phyloP scores from a whole-genome alignment of 2,329 filamentous ascomycete species.

The Penicillium sp. region DNA sequence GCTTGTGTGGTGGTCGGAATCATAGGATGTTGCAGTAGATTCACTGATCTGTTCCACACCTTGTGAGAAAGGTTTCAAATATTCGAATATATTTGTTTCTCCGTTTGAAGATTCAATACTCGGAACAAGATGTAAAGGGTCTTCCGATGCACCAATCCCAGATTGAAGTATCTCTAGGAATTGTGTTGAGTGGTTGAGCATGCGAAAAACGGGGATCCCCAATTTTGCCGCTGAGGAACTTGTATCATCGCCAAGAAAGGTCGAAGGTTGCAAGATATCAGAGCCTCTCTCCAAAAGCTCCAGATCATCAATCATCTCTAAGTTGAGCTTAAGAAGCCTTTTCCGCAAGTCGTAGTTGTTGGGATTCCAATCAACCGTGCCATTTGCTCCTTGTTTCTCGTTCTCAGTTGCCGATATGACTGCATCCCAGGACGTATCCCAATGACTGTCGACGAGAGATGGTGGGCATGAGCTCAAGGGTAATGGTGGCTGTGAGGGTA shows the following conservation, averaged over 20 bases:
- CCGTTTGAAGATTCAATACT: background rate
- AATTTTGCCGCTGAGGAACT: conserved; percentile 4
- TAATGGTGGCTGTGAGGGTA: background rate
- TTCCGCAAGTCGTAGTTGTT: background rate
- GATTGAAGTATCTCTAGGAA: conserved; percentile 14
- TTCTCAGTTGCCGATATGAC: background rate
- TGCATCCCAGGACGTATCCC: background rate
- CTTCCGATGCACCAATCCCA: background rate
- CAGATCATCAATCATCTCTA: conserved; percentile 17
- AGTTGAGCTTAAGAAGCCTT: conserved; percentile 9
- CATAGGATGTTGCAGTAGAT: conserved; percentile 7
- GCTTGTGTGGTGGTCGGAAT: conserved; percentile 11
- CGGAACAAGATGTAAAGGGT: background rate
- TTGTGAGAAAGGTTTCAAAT: background rate
- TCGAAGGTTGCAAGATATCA: background rate
- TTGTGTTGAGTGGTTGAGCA: conserved; percentile 14
- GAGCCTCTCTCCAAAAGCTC: conserved; percentile 8
- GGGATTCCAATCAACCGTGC: background rate
- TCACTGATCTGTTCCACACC: background rate
- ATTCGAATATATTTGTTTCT: background rate
- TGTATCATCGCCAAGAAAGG: background rate
- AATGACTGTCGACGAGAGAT: background rate
- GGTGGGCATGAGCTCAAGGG: background rate
- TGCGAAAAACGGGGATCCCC: conserved; percentile 17
- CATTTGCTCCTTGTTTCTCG: background rate